Conservation (phyloP, 2,329 filamentous ascomycete species). For the Exophiala alcalophila region DNA sequence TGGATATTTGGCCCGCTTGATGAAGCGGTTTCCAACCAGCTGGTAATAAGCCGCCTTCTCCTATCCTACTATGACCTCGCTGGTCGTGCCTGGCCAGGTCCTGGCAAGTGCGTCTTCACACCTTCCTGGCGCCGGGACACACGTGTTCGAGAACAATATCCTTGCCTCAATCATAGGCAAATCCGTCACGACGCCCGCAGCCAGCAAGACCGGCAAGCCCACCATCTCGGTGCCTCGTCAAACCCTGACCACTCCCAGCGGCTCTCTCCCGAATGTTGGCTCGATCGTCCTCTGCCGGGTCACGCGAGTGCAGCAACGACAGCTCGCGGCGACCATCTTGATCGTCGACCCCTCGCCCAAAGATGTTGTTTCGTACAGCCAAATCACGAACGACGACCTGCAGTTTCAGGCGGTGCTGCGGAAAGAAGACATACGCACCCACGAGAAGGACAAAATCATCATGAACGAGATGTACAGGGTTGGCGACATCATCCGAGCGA, state of each 20-base stretch:
- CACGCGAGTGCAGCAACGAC: conserved; percentile 77
- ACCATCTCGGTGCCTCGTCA: conserved; percentile 34
- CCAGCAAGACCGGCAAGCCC: conserved; percentile 36
- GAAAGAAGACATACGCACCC: conserved; percentile 86
- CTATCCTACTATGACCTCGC: conserved; percentile 8
- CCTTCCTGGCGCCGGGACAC: conserved; percentile 75
- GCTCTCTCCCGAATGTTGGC: conserved; percentile 64
- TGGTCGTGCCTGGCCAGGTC: conserved; percentile 65
- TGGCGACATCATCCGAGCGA: conserved; percentile 83
- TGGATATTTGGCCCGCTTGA: neutral
- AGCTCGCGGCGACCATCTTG: conserved; percentile 82
- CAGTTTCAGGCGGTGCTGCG: conserved; percentile 79
- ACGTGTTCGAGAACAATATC: conserved; percentile 71
- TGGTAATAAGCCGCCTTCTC: neutral
- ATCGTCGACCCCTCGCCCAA: conserved; percentile 59
- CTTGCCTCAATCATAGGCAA: conserved; percentile 79
- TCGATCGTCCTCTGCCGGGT: conserved; percentile 80
- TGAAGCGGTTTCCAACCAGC: neutral
- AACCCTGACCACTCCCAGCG: conserved; percentile 48
- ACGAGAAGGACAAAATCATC: conserved; percentile 92
- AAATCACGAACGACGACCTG: conserved; percentile 57
- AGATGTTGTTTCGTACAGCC: conserved; percentile 32
- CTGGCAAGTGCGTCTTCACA: conserved; percentile 68
- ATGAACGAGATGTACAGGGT: conserved; percentile 89
- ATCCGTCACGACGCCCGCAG: conserved; percentile 54